Evolutionary conservation across 2,329 filamentous ascomycete genomes (phyloP).

Genomic region (Monilinia laxa): DNA sequence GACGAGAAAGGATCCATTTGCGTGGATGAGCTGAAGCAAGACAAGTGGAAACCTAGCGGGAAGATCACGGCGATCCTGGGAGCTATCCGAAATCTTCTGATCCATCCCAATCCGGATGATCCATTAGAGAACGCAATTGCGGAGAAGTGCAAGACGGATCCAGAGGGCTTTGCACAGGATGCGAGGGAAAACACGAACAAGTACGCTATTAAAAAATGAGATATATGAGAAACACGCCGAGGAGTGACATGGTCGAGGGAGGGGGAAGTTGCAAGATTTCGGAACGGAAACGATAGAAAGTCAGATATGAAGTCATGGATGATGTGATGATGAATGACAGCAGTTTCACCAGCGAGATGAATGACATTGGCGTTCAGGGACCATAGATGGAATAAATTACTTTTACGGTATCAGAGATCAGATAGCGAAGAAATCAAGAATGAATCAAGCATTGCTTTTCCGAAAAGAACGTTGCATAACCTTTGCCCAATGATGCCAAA

Average conservation of each 20-base stretch:
- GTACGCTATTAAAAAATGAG: conserved; percentile 50
- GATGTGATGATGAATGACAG: conserved; percentile 6
- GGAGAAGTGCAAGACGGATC: conserved; percentile 66
- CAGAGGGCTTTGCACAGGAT: conserved; percentile 61
- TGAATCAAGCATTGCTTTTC: conserved; percentile 7
- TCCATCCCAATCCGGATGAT: conserved; percentile 69
- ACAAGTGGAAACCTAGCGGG: conserved; percentile 73
- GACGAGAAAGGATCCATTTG: conserved; percentile 75
- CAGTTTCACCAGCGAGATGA: background rate
- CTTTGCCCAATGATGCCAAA: background rate
- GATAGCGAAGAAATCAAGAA: background rate
- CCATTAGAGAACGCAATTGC: conserved; percentile 68
- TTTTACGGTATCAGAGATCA: conserved; percentile 6
- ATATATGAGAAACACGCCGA: background rate
- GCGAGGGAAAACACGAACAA: conserved; percentile 67
- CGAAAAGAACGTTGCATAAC: conserved; percentile 3
- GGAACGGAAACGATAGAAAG: background rate
- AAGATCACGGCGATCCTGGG: conserved; percentile 64
- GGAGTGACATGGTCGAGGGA: too few species aligned
- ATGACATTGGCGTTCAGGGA: conserved; percentile 8
- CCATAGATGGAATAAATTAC: conserved; percentile 19
- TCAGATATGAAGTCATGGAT: background rate
- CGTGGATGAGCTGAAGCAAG: conserved; percentile 66
- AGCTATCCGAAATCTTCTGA: conserved; percentile 62
- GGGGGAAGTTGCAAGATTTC: background rate